Percentiles rank a stretch among this genome's conserved stretches.
phyloP scores from a whole-genome alignment of 257 asterid genomes.

The Echites panduratus region DNA sequence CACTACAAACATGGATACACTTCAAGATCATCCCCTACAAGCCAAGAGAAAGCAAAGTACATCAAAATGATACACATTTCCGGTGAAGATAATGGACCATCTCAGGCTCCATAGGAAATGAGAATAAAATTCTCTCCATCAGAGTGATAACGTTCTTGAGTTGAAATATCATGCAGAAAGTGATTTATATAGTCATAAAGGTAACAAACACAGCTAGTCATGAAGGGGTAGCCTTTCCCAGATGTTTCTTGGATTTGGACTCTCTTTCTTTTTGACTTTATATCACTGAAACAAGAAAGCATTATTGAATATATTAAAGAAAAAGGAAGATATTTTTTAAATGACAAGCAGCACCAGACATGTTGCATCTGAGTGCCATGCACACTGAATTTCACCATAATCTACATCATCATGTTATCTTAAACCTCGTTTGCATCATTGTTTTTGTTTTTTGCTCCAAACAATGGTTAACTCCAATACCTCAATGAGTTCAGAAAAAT shows the following conservation, averaged over 20 bases:
- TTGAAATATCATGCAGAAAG: slow-evolving; percentile 14
- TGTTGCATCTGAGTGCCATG: slow-evolving; percentile 17
- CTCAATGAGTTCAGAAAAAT: background rate
- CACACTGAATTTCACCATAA: slow-evolving; percentile 20
- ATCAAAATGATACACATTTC: background rate
- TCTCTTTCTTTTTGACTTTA: background rate
- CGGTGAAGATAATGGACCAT: background rate
- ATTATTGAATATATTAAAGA: slow-evolving; percentile 1
- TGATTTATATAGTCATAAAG: slow-evolving; percentile 7
- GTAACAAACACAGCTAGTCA: background rate
- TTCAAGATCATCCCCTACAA: background rate
- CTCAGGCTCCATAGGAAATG: slow-evolving; percentile 1
- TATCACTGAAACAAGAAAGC: background rate
- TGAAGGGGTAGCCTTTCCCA: slow-evolving; percentile 10
- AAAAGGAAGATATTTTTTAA: background rate
- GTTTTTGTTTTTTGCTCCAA: slow-evolving; percentile 3
- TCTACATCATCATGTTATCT: slow-evolving; percentile 10
- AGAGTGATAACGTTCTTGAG: background rate
- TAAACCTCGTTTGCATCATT: slow-evolving; percentile 17
- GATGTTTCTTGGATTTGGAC: slow-evolving; percentile 25
- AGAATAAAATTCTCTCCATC: background rate
- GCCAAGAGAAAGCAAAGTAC: background rate
- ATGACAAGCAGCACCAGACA: slow-evolving; percentile 8
- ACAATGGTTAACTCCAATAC: background rate
- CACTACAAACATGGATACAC: background rate